Conservation (phyloP, 2,329 filamentous ascomycete genomes). For the Talaromyces sp. region DNA sequence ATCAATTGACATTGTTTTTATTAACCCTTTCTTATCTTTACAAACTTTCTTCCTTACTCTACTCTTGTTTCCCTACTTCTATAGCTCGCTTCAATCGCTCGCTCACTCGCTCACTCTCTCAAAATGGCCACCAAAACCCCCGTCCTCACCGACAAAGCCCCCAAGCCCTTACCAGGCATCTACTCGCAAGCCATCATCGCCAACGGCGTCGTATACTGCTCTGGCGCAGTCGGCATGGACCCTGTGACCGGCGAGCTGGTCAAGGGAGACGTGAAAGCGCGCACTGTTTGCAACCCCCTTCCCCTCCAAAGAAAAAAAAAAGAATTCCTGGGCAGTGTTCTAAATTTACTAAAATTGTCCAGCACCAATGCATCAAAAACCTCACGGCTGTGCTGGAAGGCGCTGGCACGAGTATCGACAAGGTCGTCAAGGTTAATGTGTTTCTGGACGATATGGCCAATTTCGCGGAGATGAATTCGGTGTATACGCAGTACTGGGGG, state of each 20-base stretch:
- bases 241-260: slow-evolving; percentile 49
- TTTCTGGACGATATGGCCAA: slow-evolving; percentile 61
- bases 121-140: slow-evolving; percentile 33
- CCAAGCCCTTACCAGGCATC: slow-evolving; percentile 47
- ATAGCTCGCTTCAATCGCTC: not conserved
- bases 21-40: not conserved
- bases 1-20: too few species aligned
- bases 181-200: slow-evolving; percentile 57
- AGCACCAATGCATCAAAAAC: slow-evolving; percentile 55
- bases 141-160: slow-evolving; percentile 45
- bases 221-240: slow-evolving; percentile 56
- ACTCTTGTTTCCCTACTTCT: not conserved
- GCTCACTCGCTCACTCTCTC: not conserved
- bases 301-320: too few species aligned
- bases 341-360: too few species aligned
- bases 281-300: too few species aligned
- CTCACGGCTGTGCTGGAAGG: slow-evolving; percentile 54
- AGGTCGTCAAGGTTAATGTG: slow-evolving; percentile 62
- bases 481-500: slow-evolving; percentile 70
- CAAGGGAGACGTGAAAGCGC: slow-evolving; percentile 51
- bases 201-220: slow-evolving; percentile 67
- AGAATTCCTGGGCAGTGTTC: too few species aligned
- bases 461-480: slow-evolving; percentile 72
- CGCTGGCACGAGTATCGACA: slow-evolving; percentile 53
- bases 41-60: not conserved